Conservation (phyloP, 2,329 filamentous ascomycete species). For the Teratosphaeria gauchensis region DNA sequence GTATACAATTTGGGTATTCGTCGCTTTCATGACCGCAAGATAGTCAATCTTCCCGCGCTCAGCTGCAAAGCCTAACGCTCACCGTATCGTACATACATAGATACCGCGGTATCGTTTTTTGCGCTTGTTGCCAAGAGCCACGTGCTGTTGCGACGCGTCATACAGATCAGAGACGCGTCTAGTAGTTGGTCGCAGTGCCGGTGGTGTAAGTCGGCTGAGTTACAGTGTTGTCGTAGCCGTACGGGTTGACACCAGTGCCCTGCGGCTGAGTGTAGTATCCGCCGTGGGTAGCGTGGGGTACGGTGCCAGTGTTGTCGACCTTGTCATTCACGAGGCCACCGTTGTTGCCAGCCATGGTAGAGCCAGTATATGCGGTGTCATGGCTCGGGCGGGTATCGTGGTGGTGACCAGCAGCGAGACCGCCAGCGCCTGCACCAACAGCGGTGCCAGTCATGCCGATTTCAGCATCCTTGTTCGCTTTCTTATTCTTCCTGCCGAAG, state of each 20-base stretch:
- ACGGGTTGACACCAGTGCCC: conserved; percentile 30
- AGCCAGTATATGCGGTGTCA: conserved; percentile 43
- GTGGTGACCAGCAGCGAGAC: conserved; percentile 16
- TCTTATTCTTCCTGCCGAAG: conserved; percentile 26
- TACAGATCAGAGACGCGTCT: conserved; percentile 1
- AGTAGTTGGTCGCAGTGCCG: conserved; percentile 23
- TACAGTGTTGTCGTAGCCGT: conserved; percentile 28
- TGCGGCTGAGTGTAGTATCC: conserved; percentile 39
- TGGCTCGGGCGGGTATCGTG: conserved; percentile 35
- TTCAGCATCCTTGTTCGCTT: conserved; percentile 33
- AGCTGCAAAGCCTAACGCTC: neutral
- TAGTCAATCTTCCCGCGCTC: neutral
- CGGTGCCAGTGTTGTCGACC: conserved; percentile 9
- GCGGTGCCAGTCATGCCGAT: conserved; percentile 27
- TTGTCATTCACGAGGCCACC: conserved; percentile 19
- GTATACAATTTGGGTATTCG: neutral
- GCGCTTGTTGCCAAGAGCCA: neutral
- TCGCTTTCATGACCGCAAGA: neutral
- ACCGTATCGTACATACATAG: neutral
- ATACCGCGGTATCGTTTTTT: neutral
- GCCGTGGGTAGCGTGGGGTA: conserved; percentile 17
- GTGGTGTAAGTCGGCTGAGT: conserved; percentile 7
- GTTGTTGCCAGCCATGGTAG: conserved; percentile 33
- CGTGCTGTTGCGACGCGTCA: neutral
- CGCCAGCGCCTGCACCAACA: conserved; percentile 20